Evolutionary conservation across 2,329 filamentous ascomycete genomes (phyloP).

Genomic region (Penicillium sp.): DNA sequence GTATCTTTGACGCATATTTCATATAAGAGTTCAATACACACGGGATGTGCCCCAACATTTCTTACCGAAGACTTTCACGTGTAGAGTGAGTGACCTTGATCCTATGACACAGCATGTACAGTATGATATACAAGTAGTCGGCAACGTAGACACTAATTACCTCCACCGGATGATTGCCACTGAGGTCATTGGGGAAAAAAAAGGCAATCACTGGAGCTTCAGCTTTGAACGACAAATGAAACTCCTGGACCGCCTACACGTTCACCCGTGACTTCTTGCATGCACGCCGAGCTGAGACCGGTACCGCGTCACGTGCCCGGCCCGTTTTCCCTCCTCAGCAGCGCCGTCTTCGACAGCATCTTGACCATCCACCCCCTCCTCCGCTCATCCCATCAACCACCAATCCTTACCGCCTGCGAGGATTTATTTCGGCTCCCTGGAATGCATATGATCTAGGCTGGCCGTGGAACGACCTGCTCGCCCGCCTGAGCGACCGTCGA

Average conservation of each 20-base stretch:
- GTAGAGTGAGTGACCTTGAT: not conserved
- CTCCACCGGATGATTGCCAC: not conserved
- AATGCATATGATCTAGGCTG: slow-evolving; percentile 35
- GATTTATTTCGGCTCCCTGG: slow-evolving; percentile 22
- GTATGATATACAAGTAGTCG: not conserved
- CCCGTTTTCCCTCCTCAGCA: slow-evolving; percentile 32
- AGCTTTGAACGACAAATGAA: not conserved
- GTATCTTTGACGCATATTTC: slow-evolving; percentile 13
- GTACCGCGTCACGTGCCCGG: slow-evolving; percentile 27
- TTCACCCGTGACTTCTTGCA: not conserved
- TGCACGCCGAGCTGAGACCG: slow-evolving; percentile 4
- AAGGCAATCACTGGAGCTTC: not conserved
- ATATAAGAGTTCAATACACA: not conserved
- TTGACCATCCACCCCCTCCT: slow-evolving; percentile 17
- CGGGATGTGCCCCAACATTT: not conserved
- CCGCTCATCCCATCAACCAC: slow-evolving; percentile 10
- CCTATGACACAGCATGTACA: not conserved
- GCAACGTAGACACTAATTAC: not conserved
- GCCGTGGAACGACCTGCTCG: slow-evolving; percentile 34
- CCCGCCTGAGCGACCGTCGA: slow-evolving; percentile 36
- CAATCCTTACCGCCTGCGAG: slow-evolving; percentile 14
- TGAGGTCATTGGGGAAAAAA: not conserved
- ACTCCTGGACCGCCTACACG: not conserved
- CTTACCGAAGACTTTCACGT: not conserved
- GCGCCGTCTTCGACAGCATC: slow-evolving; percentile 19